Conservation (phyloP, 164 flowering plant species). For the Tetrastigma voinierianum region DNA sequence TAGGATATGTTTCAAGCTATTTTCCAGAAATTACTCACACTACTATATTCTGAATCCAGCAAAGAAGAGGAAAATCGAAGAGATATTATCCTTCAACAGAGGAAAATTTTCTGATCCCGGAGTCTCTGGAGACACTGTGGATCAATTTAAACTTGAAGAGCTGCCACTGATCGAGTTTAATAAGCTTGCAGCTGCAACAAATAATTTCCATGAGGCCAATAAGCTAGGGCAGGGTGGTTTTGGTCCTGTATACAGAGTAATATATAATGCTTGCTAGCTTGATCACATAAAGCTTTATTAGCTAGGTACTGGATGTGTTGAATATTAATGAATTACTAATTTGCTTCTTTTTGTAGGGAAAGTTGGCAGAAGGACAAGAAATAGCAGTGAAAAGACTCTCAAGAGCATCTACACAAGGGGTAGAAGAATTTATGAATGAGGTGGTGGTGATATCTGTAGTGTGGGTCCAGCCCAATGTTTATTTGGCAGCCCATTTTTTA, state of each 20-base stretch:
- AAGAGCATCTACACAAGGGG: conserved; percentile 35
- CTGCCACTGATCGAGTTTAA: conserved; percentile 22
- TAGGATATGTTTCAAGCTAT: neutral
- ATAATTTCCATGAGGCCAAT: conserved; percentile 17
- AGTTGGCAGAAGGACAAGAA: conserved; percentile 24
- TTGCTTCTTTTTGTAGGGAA: conserved; percentile 24
- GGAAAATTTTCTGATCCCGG: neutral
- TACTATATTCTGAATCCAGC: neutral
- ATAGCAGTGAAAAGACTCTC: conserved; percentile 51
- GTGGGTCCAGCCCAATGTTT: no score
- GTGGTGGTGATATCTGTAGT: conserved; percentile 32
- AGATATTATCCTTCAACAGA: neutral
- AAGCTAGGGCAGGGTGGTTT: conserved; percentile 38
- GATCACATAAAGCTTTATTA: neutral
- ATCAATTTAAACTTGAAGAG: conserved; percentile 21
- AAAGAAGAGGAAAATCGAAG: neutral
- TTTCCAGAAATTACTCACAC: neutral
- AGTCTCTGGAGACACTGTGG: neutral
- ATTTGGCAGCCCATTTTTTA: no score
- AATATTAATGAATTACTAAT: conserved; percentile 2
- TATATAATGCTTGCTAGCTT: neutral
- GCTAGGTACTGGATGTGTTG: neutral
- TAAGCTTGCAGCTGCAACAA: conserved; percentile 25
- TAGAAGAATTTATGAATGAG: conserved; percentile 47
- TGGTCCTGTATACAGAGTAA: conserved; percentile 36